phyloP scores from a whole-genome alignment of 2,329 filamentous ascomycete genomes.

The Clarireedia sp. region DNA sequence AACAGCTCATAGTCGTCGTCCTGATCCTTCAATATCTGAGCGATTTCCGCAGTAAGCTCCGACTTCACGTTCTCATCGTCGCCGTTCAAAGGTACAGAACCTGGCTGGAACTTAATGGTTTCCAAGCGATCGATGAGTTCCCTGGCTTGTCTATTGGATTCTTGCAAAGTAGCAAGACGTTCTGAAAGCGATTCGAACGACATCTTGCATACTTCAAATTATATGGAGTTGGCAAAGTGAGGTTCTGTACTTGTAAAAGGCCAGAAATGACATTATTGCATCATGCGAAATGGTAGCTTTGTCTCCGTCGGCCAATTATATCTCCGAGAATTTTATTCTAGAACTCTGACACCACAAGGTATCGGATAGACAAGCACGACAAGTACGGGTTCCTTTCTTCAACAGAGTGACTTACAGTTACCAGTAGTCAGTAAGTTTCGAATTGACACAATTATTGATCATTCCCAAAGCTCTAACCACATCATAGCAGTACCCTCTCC shows the following conservation, averaged over 20 bases:
- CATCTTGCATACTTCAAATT: constrained; percentile 34
- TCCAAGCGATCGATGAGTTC: constrained; percentile 53
- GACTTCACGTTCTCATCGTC: constrained; percentile 45
- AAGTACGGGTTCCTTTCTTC: no score
- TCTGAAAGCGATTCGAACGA: constrained; percentile 54
- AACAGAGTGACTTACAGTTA: background rate
- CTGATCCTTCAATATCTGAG: constrained; percentile 65
- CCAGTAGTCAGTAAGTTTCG: background rate
- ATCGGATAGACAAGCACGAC: no score
- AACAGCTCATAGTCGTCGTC: constrained; percentile 80
- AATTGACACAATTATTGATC: background rate
- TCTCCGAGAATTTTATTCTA: constrained; percentile 1
- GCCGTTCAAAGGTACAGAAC: constrained; percentile 43
- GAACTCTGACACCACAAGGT: background rate
- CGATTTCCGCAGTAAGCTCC: constrained; percentile 75
- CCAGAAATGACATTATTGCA: background rate
- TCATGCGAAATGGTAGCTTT: background rate
- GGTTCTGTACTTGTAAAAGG: background rate
- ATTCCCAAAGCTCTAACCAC: background rate
- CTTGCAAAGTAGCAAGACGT: constrained; percentile 52
- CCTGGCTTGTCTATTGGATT: constrained; percentile 48
- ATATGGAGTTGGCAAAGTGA: background rate
- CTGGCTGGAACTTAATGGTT: constrained; percentile 50
- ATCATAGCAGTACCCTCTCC: background rate
- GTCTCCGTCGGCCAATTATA: background rate